Evolutionary conservation across 2,329 filamentous ascomycete species (phyloP), one percentile per base, ranked within the genome.

Genomic region (Zymoseptoria crescenta): DNA sequence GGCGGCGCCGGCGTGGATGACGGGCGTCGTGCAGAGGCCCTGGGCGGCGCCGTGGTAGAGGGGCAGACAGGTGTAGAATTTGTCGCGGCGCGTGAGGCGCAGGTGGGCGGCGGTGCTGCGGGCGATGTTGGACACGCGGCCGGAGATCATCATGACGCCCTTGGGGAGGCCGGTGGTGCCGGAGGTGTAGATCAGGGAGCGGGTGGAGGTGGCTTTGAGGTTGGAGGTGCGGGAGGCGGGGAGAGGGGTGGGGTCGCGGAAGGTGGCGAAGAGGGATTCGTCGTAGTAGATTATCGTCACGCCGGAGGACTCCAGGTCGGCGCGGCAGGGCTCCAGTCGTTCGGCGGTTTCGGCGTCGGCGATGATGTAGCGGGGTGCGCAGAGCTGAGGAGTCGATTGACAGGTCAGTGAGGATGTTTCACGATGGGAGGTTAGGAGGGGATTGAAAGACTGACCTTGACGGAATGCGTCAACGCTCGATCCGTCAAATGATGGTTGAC

Each of bases 21-120:
- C 61, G 8, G 69, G 69, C 0, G 89, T 91, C 1, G 88, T 81
- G 52, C 67, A 69, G 5, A 91, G 82, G 8, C 86, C 88, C 54
- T 94, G 79, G 8, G 91, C 69, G 0, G 91, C 89, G 30, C 87
- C 87, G 75, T 96, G 91, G 70, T 95, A 95, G 3, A 96, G 79
- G 0, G 91, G 91, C 87, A 96, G 94, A 60, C 86, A 87, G 5
- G 54, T 60, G 56, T 69, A 58, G 63, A 72, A 58, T 55, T 62
- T 79, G 68, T 95, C 91, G 1, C 79, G 77, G 1, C 77, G 74
- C 10, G 76, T 80, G n/a, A 89, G 76, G 4, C 76, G 75, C 30
- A 89, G 75, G 74, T 86, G 86, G 3, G 75, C 70, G 0, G 75
- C 71, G 1, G 82, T 77, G 59, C 87, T 91, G 90, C 35, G 89